A percentile compares a stretch with the other conserved stretches of the same genome.
These are phyloP conservation scores for Chamaecyparis obtusa DNA, from an alignment of 75 land plant genomes.

Conservation along the genomic window DNA sequence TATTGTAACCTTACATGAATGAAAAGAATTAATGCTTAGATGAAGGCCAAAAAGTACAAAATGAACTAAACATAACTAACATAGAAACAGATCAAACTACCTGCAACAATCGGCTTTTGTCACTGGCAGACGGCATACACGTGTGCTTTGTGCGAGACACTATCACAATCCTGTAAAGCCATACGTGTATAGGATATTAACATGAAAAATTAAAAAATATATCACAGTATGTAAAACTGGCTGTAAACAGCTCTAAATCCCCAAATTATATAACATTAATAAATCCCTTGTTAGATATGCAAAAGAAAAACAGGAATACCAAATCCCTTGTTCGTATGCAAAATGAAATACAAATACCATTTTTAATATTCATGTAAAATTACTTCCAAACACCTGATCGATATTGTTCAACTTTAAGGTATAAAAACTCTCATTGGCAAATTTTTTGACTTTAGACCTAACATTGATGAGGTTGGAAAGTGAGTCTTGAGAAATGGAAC, in stretches of 20 bases:
- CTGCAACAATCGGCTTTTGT: conserved; percentile 63
- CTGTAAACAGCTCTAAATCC: neutral
- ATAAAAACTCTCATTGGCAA: no score
- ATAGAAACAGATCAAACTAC: conserved; percentile 24
- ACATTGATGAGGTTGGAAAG: no score
- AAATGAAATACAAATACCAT: neutral
- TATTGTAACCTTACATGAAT: neutral
- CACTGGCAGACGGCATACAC: conserved; percentile 65
- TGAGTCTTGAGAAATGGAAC: no score
- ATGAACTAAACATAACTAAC: neutral
- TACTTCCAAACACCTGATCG: neutral
- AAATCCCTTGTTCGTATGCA: neutral
- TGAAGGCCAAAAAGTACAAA: neutral
- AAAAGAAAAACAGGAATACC: neutral
- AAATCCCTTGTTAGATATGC: conserved; percentile 1
- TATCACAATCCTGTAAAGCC: conserved; percentile 66
- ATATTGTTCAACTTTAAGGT: no score
- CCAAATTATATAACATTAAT: neutral
- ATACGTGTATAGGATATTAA: conserved; percentile 5
- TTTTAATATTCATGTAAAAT: neutral
- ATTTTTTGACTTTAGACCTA: no score
- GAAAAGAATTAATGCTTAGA: neutral
- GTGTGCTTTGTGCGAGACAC: conserved; percentile 79
- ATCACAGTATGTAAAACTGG: neutral
- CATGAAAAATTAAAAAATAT: neutral